These are phyloP conservation scores for Astragalus glycyphyllos DNA, from an alignment of 306 rosid species.

Conservation along the genomic window DNA sequence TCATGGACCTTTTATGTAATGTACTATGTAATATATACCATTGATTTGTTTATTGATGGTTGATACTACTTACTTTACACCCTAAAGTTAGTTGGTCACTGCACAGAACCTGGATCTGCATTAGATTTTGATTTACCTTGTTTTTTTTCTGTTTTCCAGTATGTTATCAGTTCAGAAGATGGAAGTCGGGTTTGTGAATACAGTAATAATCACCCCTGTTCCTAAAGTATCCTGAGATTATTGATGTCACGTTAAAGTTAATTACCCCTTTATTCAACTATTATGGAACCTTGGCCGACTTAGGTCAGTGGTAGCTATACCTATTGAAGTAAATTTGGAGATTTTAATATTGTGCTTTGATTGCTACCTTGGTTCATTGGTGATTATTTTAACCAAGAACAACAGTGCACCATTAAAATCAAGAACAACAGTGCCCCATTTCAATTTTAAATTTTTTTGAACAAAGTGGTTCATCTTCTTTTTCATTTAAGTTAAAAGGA, in stretches of 20 bases:
- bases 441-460: too few relatives aligned
- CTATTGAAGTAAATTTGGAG: background rate
- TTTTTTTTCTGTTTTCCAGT: constrained; percentile 24
- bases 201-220: background rate
- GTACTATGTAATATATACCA: too few relatives aligned
- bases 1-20: too few relatives aligned
- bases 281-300: constrained; percentile 3
- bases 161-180: constrained; percentile 21
- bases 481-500: too few relatives aligned
- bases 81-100: too few relatives aligned
- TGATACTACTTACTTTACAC: too few relatives aligned
- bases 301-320: background rate
- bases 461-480: too few relatives aligned
- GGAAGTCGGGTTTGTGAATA: constrained; percentile 7
- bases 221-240: background rate
- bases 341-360: background rate
- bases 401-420: background rate
- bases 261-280: background rate
- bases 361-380: background rate
- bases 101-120: too few relatives aligned
- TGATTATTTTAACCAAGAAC: constrained; percentile 23
- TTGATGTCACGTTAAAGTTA: constrained; percentile 12
- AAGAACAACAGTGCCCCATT: constrained; percentile 8
- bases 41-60: too few relatives aligned
- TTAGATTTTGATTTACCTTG: constrained; percentile 8